These are phyloP conservation scores for Phytophthora syringae DNA, from an alignment of 352 stramenopile species.

Conservation along the genomic window DNA sequence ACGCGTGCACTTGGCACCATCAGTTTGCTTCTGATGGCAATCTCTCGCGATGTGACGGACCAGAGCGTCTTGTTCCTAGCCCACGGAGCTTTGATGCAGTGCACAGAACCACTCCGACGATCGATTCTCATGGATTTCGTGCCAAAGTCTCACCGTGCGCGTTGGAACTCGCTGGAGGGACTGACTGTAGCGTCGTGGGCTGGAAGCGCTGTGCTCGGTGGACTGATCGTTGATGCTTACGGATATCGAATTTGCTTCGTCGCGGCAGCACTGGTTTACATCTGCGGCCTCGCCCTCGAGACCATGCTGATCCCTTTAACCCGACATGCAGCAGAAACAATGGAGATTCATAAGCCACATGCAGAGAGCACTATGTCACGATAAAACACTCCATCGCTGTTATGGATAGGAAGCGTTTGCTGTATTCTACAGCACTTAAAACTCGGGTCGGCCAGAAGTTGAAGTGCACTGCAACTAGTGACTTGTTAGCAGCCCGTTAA, in stretches of 20 bases:
- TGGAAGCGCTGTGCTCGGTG: slow-evolving; percentile 73
- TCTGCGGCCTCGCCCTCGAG: slow-evolving; percentile 55
- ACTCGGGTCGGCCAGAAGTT: no score
- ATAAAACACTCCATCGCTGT: no score
- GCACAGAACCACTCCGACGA: slow-evolving; percentile 63
- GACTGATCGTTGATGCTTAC: slow-evolving; percentile 59
- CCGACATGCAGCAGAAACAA: slow-evolving; percentile 34
- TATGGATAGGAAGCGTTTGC: no score
- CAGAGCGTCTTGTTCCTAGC: slow-evolving; percentile 63
- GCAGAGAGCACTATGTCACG: not conserved
- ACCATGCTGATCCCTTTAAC: slow-evolving; percentile 64
- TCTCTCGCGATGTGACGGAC: slow-evolving; percentile 28
- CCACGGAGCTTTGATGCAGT: slow-evolving; percentile 62
- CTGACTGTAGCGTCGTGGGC: slow-evolving; percentile 68
- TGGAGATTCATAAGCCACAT: slow-evolving; percentile 3
- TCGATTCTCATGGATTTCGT: slow-evolving; percentile 86
- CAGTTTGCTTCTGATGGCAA: slow-evolving; percentile 56
- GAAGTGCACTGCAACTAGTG: no score
- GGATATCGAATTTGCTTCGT: slow-evolving; percentile 77
- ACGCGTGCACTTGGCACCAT: slow-evolving; percentile 47
- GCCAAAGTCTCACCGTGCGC: slow-evolving; percentile 55
- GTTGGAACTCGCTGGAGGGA: slow-evolving; percentile 77
- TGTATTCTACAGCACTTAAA: no score
- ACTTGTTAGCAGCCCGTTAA: not conserved
- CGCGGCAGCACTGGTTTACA: slow-evolving; percentile 53